phyloP scores from a whole-genome alignment of 179 eudicot genomes.

The Beta lomatogona region DNA sequence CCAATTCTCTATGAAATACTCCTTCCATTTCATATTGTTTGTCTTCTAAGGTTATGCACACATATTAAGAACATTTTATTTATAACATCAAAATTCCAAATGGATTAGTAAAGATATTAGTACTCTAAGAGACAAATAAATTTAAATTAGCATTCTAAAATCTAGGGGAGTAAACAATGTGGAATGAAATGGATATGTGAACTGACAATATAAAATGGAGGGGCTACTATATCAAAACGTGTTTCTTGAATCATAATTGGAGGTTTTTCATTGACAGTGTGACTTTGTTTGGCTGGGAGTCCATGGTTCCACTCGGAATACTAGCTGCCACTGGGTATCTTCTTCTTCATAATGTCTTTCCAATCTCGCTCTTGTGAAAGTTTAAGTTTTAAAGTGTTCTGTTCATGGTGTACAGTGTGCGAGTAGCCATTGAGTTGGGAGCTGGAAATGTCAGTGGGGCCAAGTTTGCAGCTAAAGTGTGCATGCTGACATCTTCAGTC shows the following conservation, averaged over 20 bases:
- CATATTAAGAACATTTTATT: background rate
- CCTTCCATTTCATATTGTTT: no score
- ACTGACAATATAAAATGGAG: background rate
- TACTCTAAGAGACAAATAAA: background rate
- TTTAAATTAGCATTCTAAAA: background rate
- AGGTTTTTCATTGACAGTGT: conserved; percentile 37
- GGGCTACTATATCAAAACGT: background rate
- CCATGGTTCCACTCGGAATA: conserved; percentile 54
- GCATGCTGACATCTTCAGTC: conserved; percentile 40
- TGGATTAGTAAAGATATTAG: background rate
- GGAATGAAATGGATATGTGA: background rate
- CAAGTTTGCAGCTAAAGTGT: conserved; percentile 48
- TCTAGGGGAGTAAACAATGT: background rate
- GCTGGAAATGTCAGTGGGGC: conserved; percentile 55
- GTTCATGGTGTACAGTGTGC: conserved; percentile 37
- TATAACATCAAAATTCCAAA: background rate
- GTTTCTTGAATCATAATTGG: background rate
- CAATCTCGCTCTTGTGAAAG: background rate
- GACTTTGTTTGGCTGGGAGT: conserved; percentile 49
- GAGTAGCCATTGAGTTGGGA: conserved; percentile 68
- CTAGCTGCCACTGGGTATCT: conserved; percentile 58
- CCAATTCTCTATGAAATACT: background rate
- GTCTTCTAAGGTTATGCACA: no score
- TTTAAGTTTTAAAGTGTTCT: background rate
- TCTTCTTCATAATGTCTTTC: background rate